These are phyloP conservation scores for Posidonia oceanica DNA, from an alignment of 116 monocot genomes.

Conservation along the genomic window DNA sequence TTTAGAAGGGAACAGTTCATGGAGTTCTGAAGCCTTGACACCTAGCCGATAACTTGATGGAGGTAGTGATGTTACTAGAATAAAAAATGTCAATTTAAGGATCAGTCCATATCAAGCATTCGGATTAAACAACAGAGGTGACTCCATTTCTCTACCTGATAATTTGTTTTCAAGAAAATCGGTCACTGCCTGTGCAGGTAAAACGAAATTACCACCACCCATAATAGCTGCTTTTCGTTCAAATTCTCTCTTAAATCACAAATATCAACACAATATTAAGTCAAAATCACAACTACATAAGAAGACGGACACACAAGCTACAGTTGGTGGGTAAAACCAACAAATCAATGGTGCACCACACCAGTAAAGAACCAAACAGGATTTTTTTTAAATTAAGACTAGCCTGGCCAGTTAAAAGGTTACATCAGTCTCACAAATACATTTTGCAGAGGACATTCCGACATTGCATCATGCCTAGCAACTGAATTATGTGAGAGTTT, in stretches of 20 bases:
- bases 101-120: neutral
- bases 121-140: neutral
- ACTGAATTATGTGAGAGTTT: neutral
- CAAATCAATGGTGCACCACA: neutral
- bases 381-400: neutral
- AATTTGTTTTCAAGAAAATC: conserved; percentile 81
- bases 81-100: conserved; percentile 3
- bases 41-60: conserved; percentile 93
- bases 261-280: neutral
- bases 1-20: conserved; percentile 57
- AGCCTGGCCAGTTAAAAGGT: neutral
- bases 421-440: neutral
- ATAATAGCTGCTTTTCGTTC: conserved; percentile 78
- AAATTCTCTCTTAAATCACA: conserved; percentile 47
- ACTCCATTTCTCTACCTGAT: conserved; percentile 36
- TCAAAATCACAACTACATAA: neutral
- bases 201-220: conserved; percentile 90
- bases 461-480: neutral
- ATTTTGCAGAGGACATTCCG: neutral
- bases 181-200: conserved; percentile 84
- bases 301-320: neutral
- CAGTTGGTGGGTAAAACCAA: neutral
- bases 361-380: neutral
- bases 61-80: conserved; percentile 55
- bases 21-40: conserved; percentile 69